Evolutionary conservation across 176 grass and related monocot genomes (phyloP).

Genomic region (Zizania latifolia): DNA sequence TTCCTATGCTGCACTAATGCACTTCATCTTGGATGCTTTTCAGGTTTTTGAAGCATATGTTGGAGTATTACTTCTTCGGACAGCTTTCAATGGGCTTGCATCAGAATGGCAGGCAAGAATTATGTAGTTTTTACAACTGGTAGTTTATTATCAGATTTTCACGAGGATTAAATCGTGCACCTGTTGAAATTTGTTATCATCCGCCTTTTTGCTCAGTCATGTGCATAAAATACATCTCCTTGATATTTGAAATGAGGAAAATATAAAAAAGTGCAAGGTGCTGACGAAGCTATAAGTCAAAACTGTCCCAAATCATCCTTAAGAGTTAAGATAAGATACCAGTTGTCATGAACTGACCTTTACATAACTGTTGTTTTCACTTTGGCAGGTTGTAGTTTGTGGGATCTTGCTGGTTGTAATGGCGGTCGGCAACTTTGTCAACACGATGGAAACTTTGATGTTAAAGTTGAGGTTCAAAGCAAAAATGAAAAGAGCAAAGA

Average conservation of each 20-base stretch:
- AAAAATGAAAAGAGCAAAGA: conserved; percentile 78
- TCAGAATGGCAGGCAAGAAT: conserved; percentile 71
- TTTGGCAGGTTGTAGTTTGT: conserved; percentile 58
- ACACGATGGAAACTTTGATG: conserved; percentile 73
- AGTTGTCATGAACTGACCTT: neutral
- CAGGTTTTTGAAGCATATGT: conserved; percentile 79
- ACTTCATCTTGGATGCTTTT: conserved; percentile 12
- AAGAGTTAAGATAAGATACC: neutral
- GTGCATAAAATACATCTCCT: neutral
- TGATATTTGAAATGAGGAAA: neutral
- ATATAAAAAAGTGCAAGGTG: neutral
- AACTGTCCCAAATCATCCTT: neutral
- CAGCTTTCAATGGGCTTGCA: conserved; percentile 42
- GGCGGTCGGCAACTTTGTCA: conserved; percentile 83
- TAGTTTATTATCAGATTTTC: conserved; percentile 2
- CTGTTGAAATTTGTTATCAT: neutral
- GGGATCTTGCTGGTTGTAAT: conserved; percentile 84
- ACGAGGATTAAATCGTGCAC: neutral
- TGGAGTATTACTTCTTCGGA: conserved; percentile 66
- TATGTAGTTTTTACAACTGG: neutral
- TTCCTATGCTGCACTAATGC: neutral
- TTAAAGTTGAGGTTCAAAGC: conserved; percentile 74
- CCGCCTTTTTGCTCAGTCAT: neutral
- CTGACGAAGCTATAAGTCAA: neutral
- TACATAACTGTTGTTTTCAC: neutral